A percentile compares a stretch with the other conserved stretches of the same genome.
phyloP scores from a whole-genome alignment of 2,329 filamentous ascomycete genomes.

The Rhexocercosporidium sp. region DNA sequence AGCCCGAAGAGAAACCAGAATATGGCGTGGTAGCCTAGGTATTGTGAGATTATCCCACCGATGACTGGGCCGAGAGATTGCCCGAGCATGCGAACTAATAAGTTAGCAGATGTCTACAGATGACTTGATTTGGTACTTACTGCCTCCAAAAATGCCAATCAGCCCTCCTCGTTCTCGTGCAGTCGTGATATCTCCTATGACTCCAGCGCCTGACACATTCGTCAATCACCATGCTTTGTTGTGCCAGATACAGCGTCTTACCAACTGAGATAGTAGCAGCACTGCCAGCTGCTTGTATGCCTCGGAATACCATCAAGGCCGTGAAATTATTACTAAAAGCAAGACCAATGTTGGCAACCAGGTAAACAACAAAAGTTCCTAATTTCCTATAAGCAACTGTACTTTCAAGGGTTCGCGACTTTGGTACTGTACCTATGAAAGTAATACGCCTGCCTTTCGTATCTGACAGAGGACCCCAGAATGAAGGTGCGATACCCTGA shows the following conservation, averaged over 20 bases:
- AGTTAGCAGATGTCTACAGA: conserved; percentile 7
- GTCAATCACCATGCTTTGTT: neutral
- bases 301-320: conserved; percentile 51
- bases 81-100: conserved; percentile 48
- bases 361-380: conserved; percentile 53
- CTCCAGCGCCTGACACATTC: conserved; percentile 41
- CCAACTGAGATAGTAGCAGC: conserved; percentile 55
- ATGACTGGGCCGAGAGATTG: conserved; percentile 52
- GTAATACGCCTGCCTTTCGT: conserved; percentile 48
- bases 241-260: conserved; percentile 24
- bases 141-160: conserved; percentile 46
- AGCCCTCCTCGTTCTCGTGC: conserved; percentile 47
- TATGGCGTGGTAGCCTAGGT: conserved; percentile 46
- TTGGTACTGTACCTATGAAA: conserved; percentile 28
- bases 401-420: neutral
- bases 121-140: conserved; percentile 34
- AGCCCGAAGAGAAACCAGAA: conserved; percentile 50
- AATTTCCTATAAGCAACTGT: neutral
- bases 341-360: conserved; percentile 52
- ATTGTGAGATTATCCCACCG: conserved; percentile 45
- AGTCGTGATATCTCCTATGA: conserved; percentile 48
- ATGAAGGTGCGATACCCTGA: conserved; percentile 53
- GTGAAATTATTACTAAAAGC: conserved; percentile 50
- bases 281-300: conserved; percentile 54
- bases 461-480: conserved; percentile 57